Percentiles rank a stretch among this genome's conserved stretches.
Evolutionary conservation across 169 alveolate species (phyloP).

Genomic region (Cryptosporidium muris): DNA sequence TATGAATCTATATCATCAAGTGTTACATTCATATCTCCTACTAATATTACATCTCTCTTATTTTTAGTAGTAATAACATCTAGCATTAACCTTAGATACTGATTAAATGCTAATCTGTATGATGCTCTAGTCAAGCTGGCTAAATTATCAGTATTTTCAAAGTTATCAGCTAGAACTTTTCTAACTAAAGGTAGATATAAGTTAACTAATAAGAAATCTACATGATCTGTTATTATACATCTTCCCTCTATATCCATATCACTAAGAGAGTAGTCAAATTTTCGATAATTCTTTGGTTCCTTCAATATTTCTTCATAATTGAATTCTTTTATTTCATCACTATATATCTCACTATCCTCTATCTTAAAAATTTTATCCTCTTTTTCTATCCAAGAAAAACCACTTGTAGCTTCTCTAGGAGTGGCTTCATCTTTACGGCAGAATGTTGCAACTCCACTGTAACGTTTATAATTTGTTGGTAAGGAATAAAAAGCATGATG

Average conservation of each 20-base stretch:
- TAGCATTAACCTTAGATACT: conserved; percentile 2
- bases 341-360: not conserved
- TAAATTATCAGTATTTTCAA: not conserved
- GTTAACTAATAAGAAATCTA: conserved; percentile 10
- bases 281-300: not conserved
- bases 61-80: not conserved
- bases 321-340: not conserved
- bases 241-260: conserved; percentile 41
- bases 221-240: conserved; percentile 50
- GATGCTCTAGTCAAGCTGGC: conserved; percentile 4
- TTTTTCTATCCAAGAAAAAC: conserved; percentile 42
- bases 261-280: not conserved
- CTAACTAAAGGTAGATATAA: conserved; percentile 45
- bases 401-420: conserved; percentile 19
- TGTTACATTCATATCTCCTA: conserved; percentile 33
- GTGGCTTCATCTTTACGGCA: not conserved
- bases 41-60: conserved; percentile 13
- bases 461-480: conserved; percentile 32
- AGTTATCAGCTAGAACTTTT: not conserved
- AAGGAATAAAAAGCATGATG: conserved; percentile 38
- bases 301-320: not conserved
- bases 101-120: conserved; percentile 37
- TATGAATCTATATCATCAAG: conserved; percentile 23
- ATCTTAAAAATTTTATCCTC: conserved; percentile 7
- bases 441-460: conserved; percentile 58